Evolutionary conservation across 176 grass and related monocot species (phyloP), one percentile per base, ranked within the genome.

Genomic region (Bolboschoenus planiculmis): DNA sequence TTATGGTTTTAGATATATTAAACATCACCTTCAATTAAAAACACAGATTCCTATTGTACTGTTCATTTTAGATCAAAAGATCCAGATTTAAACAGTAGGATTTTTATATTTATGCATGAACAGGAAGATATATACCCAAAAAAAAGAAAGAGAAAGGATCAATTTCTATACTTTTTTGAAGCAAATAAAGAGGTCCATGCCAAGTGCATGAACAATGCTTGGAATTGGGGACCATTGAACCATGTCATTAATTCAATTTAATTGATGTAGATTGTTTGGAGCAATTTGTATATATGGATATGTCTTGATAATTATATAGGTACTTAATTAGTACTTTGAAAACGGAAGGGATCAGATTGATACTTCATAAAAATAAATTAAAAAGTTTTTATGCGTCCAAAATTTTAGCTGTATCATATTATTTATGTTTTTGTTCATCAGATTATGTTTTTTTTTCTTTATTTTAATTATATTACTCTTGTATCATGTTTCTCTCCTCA

Each of bases 101-200:
- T 15, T 74, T 74, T 74, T 74, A 42, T 74, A 47, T 74, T 48
- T 46, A 74, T 74, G 70, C 70, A 47, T 46, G 40, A 74, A 16
- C 39, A 23, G 67, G 9, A 74, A 39, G 31, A 30, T n/a, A n/a
- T n/a, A n/a, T n/a, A 51, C 26, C 23, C n/a, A n/a, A 77, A 53
- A 34, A 4, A 20, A 16, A 16, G 53, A 77, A 53, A 36, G 20
- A 70, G 26, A 77, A 50, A 46, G 46, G 46, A 76, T 26, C 46
- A 53, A 77, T 18, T 31, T 53, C 13, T 77, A 33, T 46, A 53
- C 72, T 77, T 77, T 77, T 16, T 77, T 77, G 14, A 77, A 51
- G 6, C 72, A 77, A 77, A 77, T 51, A 77, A 77, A 53, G 29
- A 77, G 44, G 26, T 33, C 5, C 46, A 77, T 77, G 46, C 72